Conservation (phyloP, 2,329 filamentous ascomycete species). For the Myriosclerotinia duriaeana region DNA sequence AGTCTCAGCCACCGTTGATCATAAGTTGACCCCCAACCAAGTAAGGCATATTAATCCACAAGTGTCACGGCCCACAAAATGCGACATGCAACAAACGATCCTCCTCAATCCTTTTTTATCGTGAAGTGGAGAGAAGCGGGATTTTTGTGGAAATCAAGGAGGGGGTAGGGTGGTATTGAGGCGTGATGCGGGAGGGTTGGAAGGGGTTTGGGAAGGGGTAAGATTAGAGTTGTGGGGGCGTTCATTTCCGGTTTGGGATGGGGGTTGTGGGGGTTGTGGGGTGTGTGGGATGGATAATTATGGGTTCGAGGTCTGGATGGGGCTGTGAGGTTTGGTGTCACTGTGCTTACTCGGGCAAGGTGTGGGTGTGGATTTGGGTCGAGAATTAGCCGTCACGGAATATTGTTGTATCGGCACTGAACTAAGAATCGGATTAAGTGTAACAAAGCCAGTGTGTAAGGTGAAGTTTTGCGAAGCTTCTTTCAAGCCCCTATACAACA, state of each 20-base stretch:
- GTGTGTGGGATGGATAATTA: neutral
- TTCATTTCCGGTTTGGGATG: neutral
- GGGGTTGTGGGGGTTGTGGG: conserved; percentile 12
- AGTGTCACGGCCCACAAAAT: conserved; percentile 19
- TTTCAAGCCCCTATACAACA: neutral
- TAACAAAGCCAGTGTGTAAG: too few relatives aligned
- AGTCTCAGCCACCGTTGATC: too few relatives aligned
- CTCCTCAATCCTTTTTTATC: neutral
- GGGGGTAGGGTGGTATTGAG: neutral
- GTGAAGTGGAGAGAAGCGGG: conserved; percentile 13
- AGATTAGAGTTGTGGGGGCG: neutral
- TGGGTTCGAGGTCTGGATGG: neutral
- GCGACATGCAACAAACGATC: conserved; percentile 11
- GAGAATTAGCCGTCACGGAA: too few relatives aligned
- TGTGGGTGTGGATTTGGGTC: too few relatives aligned
- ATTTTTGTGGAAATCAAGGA: conserved; percentile 10
- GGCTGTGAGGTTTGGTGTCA: neutral
- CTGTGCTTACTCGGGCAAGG: neutral
- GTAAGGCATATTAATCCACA: conserved; percentile 5
- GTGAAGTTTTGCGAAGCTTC: too few relatives aligned
- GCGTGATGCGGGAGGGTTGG: neutral
- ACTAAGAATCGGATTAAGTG: too few relatives aligned
- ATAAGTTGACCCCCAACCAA: too few relatives aligned
- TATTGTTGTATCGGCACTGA: too few relatives aligned
- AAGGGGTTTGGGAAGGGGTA: neutral